Percentiles rank a stretch among this genome's conserved stretches.
These are phyloP conservation scores for Ogataea hybrid DNA, from an alignment of 1,139 yeast genomes.

Conservation along the genomic window DNA sequence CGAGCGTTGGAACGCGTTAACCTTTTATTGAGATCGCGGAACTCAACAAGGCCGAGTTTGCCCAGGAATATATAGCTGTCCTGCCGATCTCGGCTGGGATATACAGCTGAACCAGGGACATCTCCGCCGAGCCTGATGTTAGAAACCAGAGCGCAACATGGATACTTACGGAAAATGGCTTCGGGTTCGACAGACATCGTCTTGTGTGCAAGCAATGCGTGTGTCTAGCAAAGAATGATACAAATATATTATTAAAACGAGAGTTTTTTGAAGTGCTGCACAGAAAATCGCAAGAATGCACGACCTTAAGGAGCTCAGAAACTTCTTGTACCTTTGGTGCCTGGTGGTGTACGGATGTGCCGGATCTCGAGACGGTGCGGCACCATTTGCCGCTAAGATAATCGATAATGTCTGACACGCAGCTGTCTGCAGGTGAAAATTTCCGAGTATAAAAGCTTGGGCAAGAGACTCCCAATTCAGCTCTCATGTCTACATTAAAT, in stretches of 20 bases:
- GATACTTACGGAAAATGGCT: constrained; percentile 33
- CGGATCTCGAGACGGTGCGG: neutral
- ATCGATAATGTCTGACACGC: neutral
- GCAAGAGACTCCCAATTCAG: too few species aligned
- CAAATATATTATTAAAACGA: neutral
- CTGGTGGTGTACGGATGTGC: neutral
- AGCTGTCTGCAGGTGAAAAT: neutral
- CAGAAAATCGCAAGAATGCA: neutral
- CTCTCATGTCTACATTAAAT: neutral
- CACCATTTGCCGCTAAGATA: constrained; percentile 1
- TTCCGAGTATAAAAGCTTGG: too few species aligned
- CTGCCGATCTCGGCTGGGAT: constrained; percentile 71
- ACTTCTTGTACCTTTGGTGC: too few species aligned
- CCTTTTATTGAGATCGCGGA: constrained; percentile 68
- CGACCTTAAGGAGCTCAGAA: neutral
- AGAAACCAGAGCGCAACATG: neutral
- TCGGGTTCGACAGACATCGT: constrained; percentile 21
- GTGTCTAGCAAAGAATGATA: constrained; percentile 1
- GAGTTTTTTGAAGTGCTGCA: constrained; percentile 9
- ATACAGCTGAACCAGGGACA: constrained; percentile 72
- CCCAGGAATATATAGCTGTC: constrained; percentile 67
- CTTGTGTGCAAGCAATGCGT: constrained; percentile 5
- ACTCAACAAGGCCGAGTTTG: constrained; percentile 60
- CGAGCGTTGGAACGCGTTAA: constrained; percentile 69
- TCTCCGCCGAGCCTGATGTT: constrained; percentile 60